Evolutionary conservation across 495 filamentous ascomycete genomes (phyloP).

Genomic region (Clavariopsis aquatica): DNA sequence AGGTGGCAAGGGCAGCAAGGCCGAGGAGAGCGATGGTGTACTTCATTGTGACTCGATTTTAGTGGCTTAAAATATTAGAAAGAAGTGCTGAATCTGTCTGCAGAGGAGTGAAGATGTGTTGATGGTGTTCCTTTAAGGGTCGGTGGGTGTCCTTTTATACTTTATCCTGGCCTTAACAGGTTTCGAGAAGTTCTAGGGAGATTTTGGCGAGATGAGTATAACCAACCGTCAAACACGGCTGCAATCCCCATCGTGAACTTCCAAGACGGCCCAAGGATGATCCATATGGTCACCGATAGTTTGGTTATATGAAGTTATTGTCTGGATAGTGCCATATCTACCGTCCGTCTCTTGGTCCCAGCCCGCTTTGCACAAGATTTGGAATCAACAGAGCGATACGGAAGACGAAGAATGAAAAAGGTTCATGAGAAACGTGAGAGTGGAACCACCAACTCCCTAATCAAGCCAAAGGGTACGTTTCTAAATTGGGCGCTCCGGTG

Average conservation of each 20-base stretch:
- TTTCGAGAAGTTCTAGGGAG: neutral
- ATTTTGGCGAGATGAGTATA: neutral
- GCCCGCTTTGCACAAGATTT: slow-evolving; percentile 3
- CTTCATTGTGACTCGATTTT: slow-evolving; percentile 13
- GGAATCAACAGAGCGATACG: neutral
- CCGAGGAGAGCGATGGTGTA: slow-evolving; percentile 25
- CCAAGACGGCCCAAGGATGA: neutral
- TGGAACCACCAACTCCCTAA: slow-evolving; percentile 7
- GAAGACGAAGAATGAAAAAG: neutral
- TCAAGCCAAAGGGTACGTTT: neutral
- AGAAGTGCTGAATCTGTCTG: neutral
- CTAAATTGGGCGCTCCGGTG: slow-evolving; percentile 14
- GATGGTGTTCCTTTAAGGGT: slow-evolving; percentile 13
- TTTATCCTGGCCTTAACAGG: slow-evolving; percentile 16
- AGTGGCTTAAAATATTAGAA: neutral
- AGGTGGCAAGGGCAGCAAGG: slow-evolving; percentile 12
- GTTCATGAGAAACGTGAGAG: neutral
- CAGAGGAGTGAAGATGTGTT: slow-evolving; percentile 12
- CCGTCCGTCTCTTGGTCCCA: neutral
- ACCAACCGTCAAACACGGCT: neutral
- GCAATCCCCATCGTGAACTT: neutral
- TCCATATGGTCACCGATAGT: slow-evolving; percentile 21
- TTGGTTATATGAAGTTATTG: slow-evolving; percentile 14
- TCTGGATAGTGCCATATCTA: neutral
- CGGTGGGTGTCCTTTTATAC: slow-evolving; percentile 23